Evolutionary conservation across 257 asterid genomes (phyloP), one percentile per base, ranked within the genome.

Genomic region (Penstemon newberryi): DNA sequence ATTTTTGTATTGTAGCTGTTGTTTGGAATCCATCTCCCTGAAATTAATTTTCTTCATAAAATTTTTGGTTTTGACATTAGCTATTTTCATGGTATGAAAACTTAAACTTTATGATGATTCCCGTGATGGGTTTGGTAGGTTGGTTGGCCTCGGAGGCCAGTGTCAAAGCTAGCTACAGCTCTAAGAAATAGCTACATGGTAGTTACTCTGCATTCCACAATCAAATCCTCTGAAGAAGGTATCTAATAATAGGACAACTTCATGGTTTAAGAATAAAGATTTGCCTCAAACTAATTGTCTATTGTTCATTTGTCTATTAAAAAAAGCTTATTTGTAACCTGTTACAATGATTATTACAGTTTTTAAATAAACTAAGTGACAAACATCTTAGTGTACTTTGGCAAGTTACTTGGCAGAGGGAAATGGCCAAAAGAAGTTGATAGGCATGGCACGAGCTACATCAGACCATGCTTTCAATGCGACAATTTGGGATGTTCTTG

Each of bases 401-500:
- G 83, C 86, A 83, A 92, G 95, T 89, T 88, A 78, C 85, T 80
- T 92, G 90, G 95, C 95, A 92, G 98, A 87, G 81, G 87, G 84
- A 76, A 83, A 49, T 71, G 85, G 64, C 72, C 85, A 91, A 80
- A 91, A 81, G 86, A 86, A 73, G 87, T 87, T 94, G 81, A 89
- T 94, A 76, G 97, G 96, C 77, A 94, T 94, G 96, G 99, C 97
- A 41, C 89, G 99, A 3, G 97, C 99, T 73, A 94, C 97, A 65
- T 94, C 97, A 54, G 99, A 94, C 77, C 99, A 94, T 75, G 99
- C 86, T 72, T 94, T 94, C 87, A 94, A 94, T 81, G 99, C 99
- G 62, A 94, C 99, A 53, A 91, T 94, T 47, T 94, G 99, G 99
- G 99, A 94, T 84, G 99, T 91, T 78, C 95, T 94, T 59, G 97